phyloP scores from a whole-genome alignment of 1,139 yeast species.

The Hansenula anomala region DNA sequence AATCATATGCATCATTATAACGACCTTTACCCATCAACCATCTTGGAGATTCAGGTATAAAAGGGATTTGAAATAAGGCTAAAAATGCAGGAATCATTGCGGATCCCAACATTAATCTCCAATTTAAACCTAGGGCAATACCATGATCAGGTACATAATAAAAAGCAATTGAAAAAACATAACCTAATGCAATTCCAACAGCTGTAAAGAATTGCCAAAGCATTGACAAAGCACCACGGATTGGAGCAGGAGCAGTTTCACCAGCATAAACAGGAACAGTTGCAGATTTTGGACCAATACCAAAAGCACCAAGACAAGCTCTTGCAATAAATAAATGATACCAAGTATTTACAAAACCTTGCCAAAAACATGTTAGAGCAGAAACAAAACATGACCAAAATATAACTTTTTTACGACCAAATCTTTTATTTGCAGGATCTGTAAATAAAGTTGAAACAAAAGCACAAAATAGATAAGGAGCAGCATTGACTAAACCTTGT shows the following conservation, averaged over 20 bases:
- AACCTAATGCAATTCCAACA: conserved; percentile 80
- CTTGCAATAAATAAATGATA: conserved; percentile 72
- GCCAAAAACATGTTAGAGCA: conserved; percentile 70
- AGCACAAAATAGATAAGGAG: conserved; percentile 77
- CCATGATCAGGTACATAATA: conserved; percentile 39
- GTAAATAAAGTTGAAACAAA: conserved; percentile 69
- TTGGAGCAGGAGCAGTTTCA: conserved; percentile 71
- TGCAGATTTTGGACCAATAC: conserved; percentile 76
- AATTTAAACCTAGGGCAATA: conserved; percentile 51
- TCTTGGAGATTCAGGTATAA: conserved; percentile 76
- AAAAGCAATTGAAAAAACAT: conserved; percentile 64
- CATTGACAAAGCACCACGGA: conserved; percentile 81
- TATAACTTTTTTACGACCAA: conserved; percentile 74
- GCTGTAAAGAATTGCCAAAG: conserved; percentile 91
- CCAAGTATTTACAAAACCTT: conserved; percentile 71
- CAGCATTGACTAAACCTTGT: conserved; percentile 71
- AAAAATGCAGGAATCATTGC: conserved; percentile 70
- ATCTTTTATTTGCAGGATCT: conserved; percentile 55
- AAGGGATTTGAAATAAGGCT: conserved; percentile 63
- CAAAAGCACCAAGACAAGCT: conserved; percentile 61
- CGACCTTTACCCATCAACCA: conserved; percentile 71
- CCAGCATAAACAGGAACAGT: conserved; percentile 82
- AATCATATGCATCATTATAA: conserved; percentile 51
- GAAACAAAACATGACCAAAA: conserved; percentile 63
- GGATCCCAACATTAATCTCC: conserved; percentile 82